Conservation (phyloP, 2,329 filamentous ascomycete genomes). For the Nothomitra cinnamomea region DNA sequence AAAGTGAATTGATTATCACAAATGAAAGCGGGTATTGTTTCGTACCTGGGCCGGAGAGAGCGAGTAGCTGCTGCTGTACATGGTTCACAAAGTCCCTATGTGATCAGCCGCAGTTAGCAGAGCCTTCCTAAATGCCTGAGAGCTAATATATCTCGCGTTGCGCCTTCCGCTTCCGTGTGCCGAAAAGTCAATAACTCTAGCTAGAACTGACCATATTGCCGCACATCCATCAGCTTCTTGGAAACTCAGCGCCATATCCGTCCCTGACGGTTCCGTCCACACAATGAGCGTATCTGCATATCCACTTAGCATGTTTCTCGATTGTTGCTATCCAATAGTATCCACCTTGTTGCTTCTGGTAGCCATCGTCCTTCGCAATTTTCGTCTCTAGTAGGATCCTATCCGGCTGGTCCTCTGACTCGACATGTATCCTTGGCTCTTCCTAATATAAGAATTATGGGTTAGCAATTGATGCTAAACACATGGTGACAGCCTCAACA, state of each 20-base stretch:
- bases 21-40: background rate
- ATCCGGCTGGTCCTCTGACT: conserved; percentile 81
- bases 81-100: conserved; percentile 77
- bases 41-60: conserved; percentile 44
- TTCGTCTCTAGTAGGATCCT: conserved; percentile 73
- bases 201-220: conserved; percentile 58
- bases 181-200: background rate
- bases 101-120: conserved; percentile 1
- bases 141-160: background rate
- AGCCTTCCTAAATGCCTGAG: background rate
- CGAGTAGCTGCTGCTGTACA: conserved; percentile 59
- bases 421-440: conserved; percentile 75
- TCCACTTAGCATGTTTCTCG: conserved; percentile 2
- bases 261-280: conserved; percentile 82
- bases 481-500: background rate
- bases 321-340: conserved; percentile 8
- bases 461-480: background rate
- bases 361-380: conserved; percentile 86
- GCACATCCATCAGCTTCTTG: conserved; percentile 92
- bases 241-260: conserved; percentile 96
- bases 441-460: conserved; percentile 32
- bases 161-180: background rate
- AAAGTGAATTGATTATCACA: background rate
- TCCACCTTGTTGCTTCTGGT: conserved; percentile 93
- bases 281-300: conserved; percentile 80